Evolutionary conservation across 2,329 filamentous ascomycete species (phyloP), one percentile per base, ranked within the genome.

Genomic region (Cladosporium sp.): DNA sequence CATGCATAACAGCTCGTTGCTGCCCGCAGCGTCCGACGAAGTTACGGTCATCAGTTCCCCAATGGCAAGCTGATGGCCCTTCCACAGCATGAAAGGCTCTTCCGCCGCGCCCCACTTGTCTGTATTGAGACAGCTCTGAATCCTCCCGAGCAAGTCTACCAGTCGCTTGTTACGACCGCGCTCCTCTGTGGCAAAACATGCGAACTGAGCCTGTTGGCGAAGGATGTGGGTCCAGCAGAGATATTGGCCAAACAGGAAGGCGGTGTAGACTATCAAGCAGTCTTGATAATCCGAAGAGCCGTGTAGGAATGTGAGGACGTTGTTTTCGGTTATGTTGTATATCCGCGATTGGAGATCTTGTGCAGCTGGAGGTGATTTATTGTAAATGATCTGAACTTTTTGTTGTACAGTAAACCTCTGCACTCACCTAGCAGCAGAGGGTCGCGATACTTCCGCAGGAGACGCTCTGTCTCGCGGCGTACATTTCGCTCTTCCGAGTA

Each of bases 401-500:
- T n/a, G n/a, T 2, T 3, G 2, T 11, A 3, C 3, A n/a, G 7
- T 18, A 51, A 15, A 10, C 26, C 12, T 52, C 26, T 54, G 51
- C 51, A 55, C 52, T 55, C 18, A 55, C 52, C 52, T 49, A 62
- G 32, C 3, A 62, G 47, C 18, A 62, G 30, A n/a, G 59, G 59
- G 14, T 62, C 59, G 10, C 47, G 28, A 10, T 62, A 62, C 28
- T 54, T 62, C n/a, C 59, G 59, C 14, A 62, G 21, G 2, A 62
- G 47, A 8, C 59, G 59, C 6, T 62, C 59, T 18, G 44, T 52
- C 24, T 62, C 47, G 12, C 34, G 44, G 6, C 32, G 44, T 15
- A 30, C 59, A 30, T 54, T 62, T 32, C 59, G 59, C 21, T 62
- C 59, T 12, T 62, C 59, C 11, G 59, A 52, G 47, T 62, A 62